phyloP scores from a whole-genome alignment of 805 yeast species.

The Scheffersomyces lignosus region DNA sequence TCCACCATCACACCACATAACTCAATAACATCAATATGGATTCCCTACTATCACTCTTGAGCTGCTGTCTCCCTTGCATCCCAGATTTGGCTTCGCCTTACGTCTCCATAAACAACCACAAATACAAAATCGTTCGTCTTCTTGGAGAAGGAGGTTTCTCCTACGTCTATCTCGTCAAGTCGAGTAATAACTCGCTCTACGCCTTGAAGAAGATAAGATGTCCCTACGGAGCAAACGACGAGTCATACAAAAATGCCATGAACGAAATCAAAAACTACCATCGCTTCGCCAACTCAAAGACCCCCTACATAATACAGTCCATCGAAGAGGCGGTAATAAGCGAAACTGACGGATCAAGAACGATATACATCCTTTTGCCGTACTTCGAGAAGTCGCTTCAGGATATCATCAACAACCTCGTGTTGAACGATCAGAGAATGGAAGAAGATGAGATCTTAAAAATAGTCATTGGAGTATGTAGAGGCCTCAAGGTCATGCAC shows the following conservation, averaged over 20 bases:
- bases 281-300: slow-evolving; percentile 53
- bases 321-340: slow-evolving; percentile 71
- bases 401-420: slow-evolving; percentile 68
- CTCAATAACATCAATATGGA: no score
- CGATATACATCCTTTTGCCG: slow-evolving; percentile 78
- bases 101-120: slow-evolving; percentile 59
- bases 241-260: slow-evolving; percentile 60
- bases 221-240: slow-evolving; percentile 79
- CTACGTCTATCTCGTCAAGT: slow-evolving; percentile 74
- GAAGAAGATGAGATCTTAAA: slow-evolving; percentile 64
- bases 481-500: slow-evolving; percentile 79
- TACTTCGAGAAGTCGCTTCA: slow-evolving; percentile 73
- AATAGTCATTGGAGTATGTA: slow-evolving; percentile 65
- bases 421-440: slow-evolving; percentile 53
- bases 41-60: slow-evolving; percentile 16
- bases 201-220: slow-evolving; percentile 88
- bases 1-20: no score
- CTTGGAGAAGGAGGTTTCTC: slow-evolving; percentile 91
- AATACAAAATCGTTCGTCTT: slow-evolving; percentile 64
- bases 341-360: slow-evolving; percentile 77
- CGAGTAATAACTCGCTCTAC: slow-evolving; percentile 47
- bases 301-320: slow-evolving; percentile 66
- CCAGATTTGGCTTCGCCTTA: slow-evolving; percentile 50
- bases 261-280: slow-evolving; percentile 75
- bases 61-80: slow-evolving; percentile 46